A percentile compares a stretch with the other conserved stretches of the same genome.
Evolutionary conservation across 2,329 filamentous ascomycete species (phyloP).

Genomic region (Didymella keratinophila): DNA sequence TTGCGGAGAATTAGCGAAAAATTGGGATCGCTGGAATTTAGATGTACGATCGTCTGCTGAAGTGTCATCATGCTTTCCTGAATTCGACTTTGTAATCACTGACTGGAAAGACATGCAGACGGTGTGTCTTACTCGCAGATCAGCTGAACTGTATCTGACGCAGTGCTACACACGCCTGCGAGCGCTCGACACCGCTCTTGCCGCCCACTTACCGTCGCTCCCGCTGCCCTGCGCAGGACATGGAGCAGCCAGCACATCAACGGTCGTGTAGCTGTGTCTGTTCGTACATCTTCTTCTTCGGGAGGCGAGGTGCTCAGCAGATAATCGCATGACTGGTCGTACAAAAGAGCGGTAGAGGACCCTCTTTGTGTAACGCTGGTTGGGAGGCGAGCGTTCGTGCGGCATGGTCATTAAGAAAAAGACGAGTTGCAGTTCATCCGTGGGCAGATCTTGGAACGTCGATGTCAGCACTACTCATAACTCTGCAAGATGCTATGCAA

Average conservation of each 20-base stretch:
- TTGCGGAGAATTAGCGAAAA: neutral
- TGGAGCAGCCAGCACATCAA: neutral
- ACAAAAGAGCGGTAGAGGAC: neutral
- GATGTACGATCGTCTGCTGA: too few relatives aligned
- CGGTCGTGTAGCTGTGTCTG: too few relatives aligned
- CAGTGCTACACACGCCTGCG: conserved; percentile 10
- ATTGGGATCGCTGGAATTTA: neutral
- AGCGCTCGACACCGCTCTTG: neutral
- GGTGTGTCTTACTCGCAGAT: neutral
- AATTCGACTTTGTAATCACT: too few relatives aligned
- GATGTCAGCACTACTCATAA: too few relatives aligned
- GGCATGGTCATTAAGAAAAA: too few relatives aligned
- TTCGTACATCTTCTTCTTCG: neutral
- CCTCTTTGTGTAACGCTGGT: neutral
- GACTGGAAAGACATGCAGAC: neutral
- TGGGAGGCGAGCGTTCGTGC: conserved; percentile 6
- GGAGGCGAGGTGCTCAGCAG: neutral
- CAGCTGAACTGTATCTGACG: conserved; percentile 6
- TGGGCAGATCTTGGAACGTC: too few relatives aligned
- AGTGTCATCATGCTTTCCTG: too few relatives aligned
- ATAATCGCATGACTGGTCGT: conserved; percentile 4
- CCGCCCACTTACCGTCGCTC: neutral
- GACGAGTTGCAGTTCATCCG: too few relatives aligned
- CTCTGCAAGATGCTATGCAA: too few relatives aligned
- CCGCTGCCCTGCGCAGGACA: neutral